Conservation (phyloP, 805 yeast genomes). For the Kodamaea sagamina region DNA sequence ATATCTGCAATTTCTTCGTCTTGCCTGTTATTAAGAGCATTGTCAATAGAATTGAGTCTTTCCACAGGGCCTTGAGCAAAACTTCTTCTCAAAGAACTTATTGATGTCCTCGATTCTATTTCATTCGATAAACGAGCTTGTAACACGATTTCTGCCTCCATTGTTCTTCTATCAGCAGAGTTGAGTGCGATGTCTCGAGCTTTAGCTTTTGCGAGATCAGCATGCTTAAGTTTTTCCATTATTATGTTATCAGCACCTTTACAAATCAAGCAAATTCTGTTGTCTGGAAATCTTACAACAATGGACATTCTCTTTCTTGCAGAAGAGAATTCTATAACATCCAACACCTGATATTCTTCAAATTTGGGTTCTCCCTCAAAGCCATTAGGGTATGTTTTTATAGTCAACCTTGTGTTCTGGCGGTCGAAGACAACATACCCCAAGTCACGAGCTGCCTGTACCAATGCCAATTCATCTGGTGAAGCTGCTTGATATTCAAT, state of each 20-base stretch:
- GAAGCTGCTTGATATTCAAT: constrained; percentile 90
- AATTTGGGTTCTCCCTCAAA: constrained; percentile 61
- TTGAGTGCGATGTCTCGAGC: constrained; percentile 60
- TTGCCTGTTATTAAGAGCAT: constrained; percentile 45
- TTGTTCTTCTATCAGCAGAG: constrained; percentile 63
- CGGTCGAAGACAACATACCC: constrained; percentile 84
- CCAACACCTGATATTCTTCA: constrained; percentile 74
- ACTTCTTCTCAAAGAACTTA: constrained; percentile 35
- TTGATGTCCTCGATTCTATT: constrained; percentile 32
- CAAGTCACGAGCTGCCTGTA: constrained; percentile 91
- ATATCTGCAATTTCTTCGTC: constrained; percentile 57
- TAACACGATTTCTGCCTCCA: constrained; percentile 75
- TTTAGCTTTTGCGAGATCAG: constrained; percentile 61
- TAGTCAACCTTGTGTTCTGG: constrained; percentile 55
- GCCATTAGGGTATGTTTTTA: constrained; percentile 84
- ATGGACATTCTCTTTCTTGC: constrained; percentile 93
- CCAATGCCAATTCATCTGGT: constrained; percentile 94
- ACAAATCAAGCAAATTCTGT: constrained; percentile 72
- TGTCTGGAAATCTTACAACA: constrained; percentile 75
- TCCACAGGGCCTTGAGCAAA: constrained; percentile 18
- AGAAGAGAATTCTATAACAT: constrained; percentile 83
- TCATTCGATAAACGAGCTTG: constrained; percentile 51
- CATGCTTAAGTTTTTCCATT: constrained; percentile 64
- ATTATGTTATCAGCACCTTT: constrained; percentile 97
- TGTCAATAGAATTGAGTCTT: constrained; percentile 49